Base-by-base conservation (phyloP, 2,329 filamentous ascomycete genomes). In the Xylaria hypoxylon region DNA sequence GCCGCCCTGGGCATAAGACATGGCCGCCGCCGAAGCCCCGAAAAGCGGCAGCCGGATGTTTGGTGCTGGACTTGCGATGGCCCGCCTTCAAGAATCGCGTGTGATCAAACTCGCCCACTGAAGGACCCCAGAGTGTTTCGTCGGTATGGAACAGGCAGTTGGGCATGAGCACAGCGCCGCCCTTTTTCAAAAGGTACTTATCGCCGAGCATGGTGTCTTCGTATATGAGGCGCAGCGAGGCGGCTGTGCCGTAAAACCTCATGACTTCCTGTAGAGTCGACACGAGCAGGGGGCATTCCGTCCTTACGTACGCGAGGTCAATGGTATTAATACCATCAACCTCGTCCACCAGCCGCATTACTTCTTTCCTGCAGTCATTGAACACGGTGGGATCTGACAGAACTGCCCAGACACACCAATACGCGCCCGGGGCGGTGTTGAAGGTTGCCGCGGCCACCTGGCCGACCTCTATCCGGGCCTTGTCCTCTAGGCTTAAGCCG, bases 101-200 rank as follows among this genome's bases (percentile, higher is more conserved):
- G 35, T 68, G 59, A 19, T 65, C 19, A n/a, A 70, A 70, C 6
- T 60, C 28, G 52, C 55, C 13, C 6, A 53, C 62, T 5, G 55
- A 45, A 1, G 56, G 35, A 1, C 70, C 70, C 69, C 70, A 72
- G n/a, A n/a, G n/a, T 10, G 52, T 26, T 5, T 45, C 42, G n/a
- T 62, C 50, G 24, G 40, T 69, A 35, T 71, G 68, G n/a, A 70
- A 59, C 1, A 72, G 44, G 3, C 40, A 28, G 6, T 55, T 58
- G 17, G 68, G 68, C 31, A 72, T 70, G 56, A 74, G 45, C 0
- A 74, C 22, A 5, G 55, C 64, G 24, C 58, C 58, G 7, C 68
- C 68, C 58, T 72, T 73, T 48, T 72, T 73, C 6, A 74, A 33
- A 1, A 74, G 63, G n/a, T n/a, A n/a, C n/a, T n/a, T n/a, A n/a